These are phyloP conservation scores for Colletotrichum sp. DNA, from an alignment of 2,329 filamentous ascomycete genomes.

Conservation along the genomic window DNA sequence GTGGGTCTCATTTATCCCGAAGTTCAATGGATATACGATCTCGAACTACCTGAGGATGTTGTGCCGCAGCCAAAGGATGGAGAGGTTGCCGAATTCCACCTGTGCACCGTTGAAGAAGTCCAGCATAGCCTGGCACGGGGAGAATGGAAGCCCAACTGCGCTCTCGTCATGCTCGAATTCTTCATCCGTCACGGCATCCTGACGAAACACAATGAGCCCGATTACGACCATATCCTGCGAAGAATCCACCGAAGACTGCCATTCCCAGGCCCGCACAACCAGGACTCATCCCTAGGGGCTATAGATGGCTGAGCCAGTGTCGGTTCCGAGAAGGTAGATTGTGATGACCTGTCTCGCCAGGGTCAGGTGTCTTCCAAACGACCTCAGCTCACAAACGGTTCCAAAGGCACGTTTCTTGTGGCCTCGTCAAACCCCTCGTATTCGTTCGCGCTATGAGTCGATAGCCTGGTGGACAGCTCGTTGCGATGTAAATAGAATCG, in stretches of 20 bases:
- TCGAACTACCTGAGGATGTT: slow-evolving; percentile 74
- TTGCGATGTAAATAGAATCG: background rate
- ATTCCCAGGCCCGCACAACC: slow-evolving; percentile 72
- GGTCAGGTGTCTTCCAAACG: background rate
- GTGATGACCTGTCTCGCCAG: background rate
- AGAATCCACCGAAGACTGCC: slow-evolving; percentile 80
- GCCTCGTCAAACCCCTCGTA: background rate
- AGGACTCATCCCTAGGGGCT: background rate
- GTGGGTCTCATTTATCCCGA: slow-evolving; percentile 86
- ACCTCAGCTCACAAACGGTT: background rate
- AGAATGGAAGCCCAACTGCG: slow-evolving; percentile 93
- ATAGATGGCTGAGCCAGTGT: background rate
- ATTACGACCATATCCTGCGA: slow-evolving; percentile 76
- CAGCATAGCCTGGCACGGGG: slow-evolving; percentile 71
- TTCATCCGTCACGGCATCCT: slow-evolving; percentile 85
- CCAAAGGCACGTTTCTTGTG: background rate
- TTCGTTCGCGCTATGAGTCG: background rate
- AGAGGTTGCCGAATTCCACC: slow-evolving; percentile 85
- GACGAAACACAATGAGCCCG: slow-evolving; percentile 77
- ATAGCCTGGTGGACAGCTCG: background rate
- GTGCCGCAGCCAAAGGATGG: slow-evolving; percentile 80
- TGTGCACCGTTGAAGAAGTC: slow-evolving; percentile 80
- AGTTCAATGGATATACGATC: slow-evolving; percentile 88
- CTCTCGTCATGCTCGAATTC: slow-evolving; percentile 85
- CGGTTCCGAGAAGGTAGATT: background rate